phyloP scores from a whole-genome alignment of 2,329 filamentous ascomycete genomes.

The Ophiostoma novo-ulmi region DNA sequence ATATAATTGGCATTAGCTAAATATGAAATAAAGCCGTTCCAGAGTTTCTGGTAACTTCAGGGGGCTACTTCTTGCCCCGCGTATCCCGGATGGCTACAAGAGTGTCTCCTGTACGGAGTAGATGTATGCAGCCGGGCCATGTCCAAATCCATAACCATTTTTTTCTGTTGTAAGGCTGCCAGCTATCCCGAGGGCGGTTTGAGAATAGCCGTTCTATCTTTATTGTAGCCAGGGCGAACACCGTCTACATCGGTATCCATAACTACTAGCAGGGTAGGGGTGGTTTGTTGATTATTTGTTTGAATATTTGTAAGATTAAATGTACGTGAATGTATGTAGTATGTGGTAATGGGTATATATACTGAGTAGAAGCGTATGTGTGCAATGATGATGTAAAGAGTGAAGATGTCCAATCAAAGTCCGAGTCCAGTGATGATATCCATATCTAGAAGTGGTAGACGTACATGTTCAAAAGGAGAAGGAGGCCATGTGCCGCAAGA shows the following conservation, averaged over 20 bases:
- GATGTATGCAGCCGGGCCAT: background rate
- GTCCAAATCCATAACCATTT: background rate
- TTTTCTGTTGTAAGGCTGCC: background rate
- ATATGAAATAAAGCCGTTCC: background rate
- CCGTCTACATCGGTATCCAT: background rate
- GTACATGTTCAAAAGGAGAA: background rate
- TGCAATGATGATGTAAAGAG: background rate
- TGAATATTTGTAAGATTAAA: background rate
- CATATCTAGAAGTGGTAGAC: background rate
- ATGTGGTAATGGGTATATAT: conserved; percentile 3
- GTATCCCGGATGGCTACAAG: background rate
- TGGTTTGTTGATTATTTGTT: background rate
- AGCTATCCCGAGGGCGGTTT: background rate
- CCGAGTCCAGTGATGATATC: background rate
- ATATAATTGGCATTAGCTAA: background rate
- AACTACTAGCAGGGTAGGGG: background rate
- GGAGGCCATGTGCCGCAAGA: background rate
- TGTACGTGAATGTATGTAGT: conserved; percentile 2
- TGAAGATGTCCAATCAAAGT: background rate
- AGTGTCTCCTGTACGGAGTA: background rate
- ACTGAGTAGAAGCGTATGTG: background rate
- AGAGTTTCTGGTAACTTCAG: background rate
- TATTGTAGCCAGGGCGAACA: no score
- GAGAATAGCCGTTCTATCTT: background rate
- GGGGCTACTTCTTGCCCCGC: background rate